phyloP scores from a whole-genome alignment of 768 basidiomycete species.

The Pleurotus platypus region DNA sequence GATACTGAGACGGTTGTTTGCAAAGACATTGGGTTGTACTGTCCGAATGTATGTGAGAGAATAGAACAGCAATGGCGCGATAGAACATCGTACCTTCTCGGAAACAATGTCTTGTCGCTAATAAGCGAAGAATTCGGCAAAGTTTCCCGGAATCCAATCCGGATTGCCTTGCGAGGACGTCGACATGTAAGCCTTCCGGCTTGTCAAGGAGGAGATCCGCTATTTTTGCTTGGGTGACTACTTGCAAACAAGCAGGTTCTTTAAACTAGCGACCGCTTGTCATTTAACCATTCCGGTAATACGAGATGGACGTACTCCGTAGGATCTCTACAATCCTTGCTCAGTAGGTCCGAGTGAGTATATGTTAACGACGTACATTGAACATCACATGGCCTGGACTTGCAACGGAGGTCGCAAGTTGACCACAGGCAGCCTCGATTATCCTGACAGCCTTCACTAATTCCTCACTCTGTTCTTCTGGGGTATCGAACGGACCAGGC shows the following conservation, averaged over 20 bases:
- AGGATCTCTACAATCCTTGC: conserved; percentile 12
- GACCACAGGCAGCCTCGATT: conserved; percentile 32
- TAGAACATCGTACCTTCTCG: conserved; percentile 25
- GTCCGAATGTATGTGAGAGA: neutral
- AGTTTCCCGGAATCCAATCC: conserved; percentile 33
- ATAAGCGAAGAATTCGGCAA: conserved; percentile 31
- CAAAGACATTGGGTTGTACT: conserved; percentile 34
- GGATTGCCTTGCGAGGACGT: conserved; percentile 24
- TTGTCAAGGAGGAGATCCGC: conserved; percentile 33
- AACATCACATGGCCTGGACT: conserved; percentile 27
- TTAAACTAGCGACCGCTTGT: conserved; percentile 16
- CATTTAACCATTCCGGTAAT: neutral
- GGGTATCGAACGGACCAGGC: conserved; percentile 30
- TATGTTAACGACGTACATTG: conserved; percentile 20
- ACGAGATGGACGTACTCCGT: conserved; percentile 8
- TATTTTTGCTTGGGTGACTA: conserved; percentile 30
- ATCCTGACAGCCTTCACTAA: conserved; percentile 25
- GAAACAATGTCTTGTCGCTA: conserved; percentile 38
- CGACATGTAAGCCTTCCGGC: conserved; percentile 31
- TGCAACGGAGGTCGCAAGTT: conserved; percentile 25
- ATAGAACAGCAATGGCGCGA: neutral
- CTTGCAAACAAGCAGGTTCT: conserved; percentile 29
- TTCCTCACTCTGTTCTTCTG: conserved; percentile 15
- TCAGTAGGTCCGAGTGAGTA: neutral
- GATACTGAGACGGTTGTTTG: conserved; percentile 38